Percentiles rank a stretch among this genome's conserved stretches.
Evolutionary conservation across 1,139 yeast species (phyloP).

Genomic region (Sugiyamaella xylanicola): DNA sequence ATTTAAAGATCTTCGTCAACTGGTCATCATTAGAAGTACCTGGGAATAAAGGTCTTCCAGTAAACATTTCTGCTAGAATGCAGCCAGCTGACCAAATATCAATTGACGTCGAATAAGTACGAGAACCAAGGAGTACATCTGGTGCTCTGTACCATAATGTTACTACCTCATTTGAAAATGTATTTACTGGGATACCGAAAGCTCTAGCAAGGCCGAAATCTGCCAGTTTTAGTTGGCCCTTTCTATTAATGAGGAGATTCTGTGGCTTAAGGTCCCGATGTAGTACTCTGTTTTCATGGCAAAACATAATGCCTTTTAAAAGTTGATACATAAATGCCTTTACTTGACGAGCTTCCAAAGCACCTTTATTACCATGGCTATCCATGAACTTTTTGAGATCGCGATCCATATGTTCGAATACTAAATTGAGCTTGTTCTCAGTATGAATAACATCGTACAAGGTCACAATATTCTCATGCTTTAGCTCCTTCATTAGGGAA

Average conservation of each 20-base stretch:
- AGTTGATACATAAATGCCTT: conserved; percentile 93
- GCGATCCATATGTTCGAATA: conserved; percentile 91
- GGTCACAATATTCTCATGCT: conserved; percentile 91
- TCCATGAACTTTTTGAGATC: conserved; percentile 96
- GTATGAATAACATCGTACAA: conserved; percentile 95
- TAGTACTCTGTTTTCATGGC: conserved; percentile 91
- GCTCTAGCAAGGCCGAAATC: conserved; percentile 98
- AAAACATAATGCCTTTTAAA: conserved; percentile 85
- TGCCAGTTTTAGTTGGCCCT: conserved; percentile 92
- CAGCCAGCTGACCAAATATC: conserved; percentile 99
- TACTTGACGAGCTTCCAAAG: conserved; percentile 74
- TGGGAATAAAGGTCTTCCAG: conserved; percentile 96
- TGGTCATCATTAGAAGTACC: conserved; percentile 97
- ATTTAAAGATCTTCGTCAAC: conserved; percentile 78
- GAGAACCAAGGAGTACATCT: conserved; percentile 90
- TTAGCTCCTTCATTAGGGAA: conserved; percentile 92
- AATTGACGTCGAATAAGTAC: conserved; percentile 92
- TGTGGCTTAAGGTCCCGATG: conserved; percentile 97
- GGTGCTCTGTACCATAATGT: conserved; percentile 99
- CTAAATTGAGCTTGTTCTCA: conserved; percentile 90
- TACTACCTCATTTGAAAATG: conserved; percentile 96
- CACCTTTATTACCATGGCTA: conserved; percentile 74
- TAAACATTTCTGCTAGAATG: conserved; percentile 95
- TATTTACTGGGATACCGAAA: conserved; percentile 96
- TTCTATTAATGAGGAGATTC: conserved; percentile 79